Evolutionary conservation across 2,329 filamentous ascomycete genomes (phyloP).

Genomic region (Aureobasidium sp.): DNA sequence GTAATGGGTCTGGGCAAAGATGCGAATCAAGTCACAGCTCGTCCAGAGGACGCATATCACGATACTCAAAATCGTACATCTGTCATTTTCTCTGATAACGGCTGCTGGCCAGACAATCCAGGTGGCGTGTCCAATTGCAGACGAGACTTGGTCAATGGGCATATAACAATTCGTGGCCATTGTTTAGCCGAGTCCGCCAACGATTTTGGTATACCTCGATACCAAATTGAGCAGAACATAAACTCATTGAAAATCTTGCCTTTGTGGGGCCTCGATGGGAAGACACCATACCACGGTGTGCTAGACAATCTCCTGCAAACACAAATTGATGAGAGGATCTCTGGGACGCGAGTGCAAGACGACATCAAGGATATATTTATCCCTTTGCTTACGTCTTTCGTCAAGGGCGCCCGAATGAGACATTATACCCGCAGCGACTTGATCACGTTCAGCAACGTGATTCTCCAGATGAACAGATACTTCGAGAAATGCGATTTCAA

Average conservation of each 20-base stretch:
- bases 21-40: conserved; percentile 34
- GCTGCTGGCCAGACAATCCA: conserved; percentile 47
- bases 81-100: conserved; percentile 47
- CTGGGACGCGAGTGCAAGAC: conserved; percentile 33
- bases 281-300: conserved; percentile 48
- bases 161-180: conserved; percentile 48
- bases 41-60: conserved; percentile 33
- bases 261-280: conserved; percentile 48
- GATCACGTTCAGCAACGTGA: conserved; percentile 40
- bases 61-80: conserved; percentile 45
- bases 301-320: conserved; percentile 48
- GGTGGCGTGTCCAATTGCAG: conserved; percentile 51
- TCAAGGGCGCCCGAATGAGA: conserved; percentile 44
- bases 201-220: conserved; percentile 49
- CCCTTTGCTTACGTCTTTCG: conserved; percentile 44
- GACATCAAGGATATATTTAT: conserved; percentile 49
- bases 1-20: conserved; percentile 39
- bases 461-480: conserved; percentile 44
- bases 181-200: conserved; percentile 50
- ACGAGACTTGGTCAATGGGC: conserved; percentile 48
- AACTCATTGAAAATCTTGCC: conserved; percentile 49
- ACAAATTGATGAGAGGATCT: conserved; percentile 42
- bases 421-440: conserved; percentile 38
- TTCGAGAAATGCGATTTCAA: conserved; percentile 45
- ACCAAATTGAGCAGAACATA: conserved; percentile 50